Evolutionary conservation across 2,329 filamentous ascomycete genomes (phyloP), one percentile per base, ranked within the genome.

Genomic region (Nigrograna mackinnonii): DNA sequence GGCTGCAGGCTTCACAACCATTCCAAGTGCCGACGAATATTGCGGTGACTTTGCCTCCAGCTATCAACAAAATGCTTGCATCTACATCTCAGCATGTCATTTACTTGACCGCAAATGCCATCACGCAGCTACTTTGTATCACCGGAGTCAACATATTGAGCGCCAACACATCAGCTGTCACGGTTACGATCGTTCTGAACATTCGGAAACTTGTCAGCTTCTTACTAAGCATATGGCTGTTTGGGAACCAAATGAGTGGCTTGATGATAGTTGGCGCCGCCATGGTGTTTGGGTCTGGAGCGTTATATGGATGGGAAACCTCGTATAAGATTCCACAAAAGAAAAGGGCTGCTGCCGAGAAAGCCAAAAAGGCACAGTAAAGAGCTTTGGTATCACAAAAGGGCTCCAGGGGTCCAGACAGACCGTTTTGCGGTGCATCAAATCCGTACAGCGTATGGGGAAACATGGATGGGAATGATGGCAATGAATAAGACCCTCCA

Each of bases 161-260:
- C 2, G 89, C 92, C 1, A 86, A 86, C 41, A 89, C 89, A 3
- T 92, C 91, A 3, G 95, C 94, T 0, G 79, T 99, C 41, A 97
- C 94, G 0, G 94, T 99, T 18, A 96, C 92, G 1, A 95, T 99
- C 57, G 91, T 97, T 35, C 77, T 99, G 46, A 99, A 97, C 66
- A 88, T 99, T 46, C 82, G 94, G 55, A 99, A 99, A 70, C 76
- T 99, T 16, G 86, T 96, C 41, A 96, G 91, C 58, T 79, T 97
- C 47, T 74, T 97, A 48, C 68, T 97, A 44, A 96, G 91, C 57
- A 95, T 97, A 45, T 92, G 91, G 80, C 70, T 99, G 2, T 99
- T 99, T 70, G 94, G 92, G 4, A 96, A 99, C 65, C 72, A 79
- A 28, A 75, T 99, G 51, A 83, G 86, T 11, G 71, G 77, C 0